phyloP scores from a whole-genome alignment of 345 rosid species.

The Eucalyptus pumila region DNA sequence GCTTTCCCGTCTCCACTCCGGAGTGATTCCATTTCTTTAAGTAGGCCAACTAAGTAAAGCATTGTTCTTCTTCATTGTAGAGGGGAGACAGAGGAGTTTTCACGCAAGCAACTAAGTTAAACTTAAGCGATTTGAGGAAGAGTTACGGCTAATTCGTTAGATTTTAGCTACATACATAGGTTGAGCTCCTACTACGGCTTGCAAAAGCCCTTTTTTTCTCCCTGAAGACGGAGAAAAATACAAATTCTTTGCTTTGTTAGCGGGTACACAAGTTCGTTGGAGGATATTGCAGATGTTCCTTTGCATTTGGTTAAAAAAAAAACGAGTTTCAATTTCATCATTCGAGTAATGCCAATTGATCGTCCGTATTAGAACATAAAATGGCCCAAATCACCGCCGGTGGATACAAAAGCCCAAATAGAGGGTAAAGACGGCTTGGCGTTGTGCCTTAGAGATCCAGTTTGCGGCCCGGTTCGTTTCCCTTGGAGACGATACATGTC shows the following conservation, averaged over 20 bases:
- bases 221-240: not conserved
- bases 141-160: not conserved
- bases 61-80: not conserved
- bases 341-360: not conserved
- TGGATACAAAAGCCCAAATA: not conserved
- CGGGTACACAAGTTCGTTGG: not conserved
- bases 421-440: not conserved
- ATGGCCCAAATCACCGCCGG: not conserved
- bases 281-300: not conserved
- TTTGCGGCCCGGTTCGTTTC: not conserved
- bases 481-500: not conserved
- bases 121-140: not conserved
- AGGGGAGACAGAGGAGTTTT: not conserved
- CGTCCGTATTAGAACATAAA: not conserved
- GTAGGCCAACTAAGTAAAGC: not conserved
- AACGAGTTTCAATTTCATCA: not conserved
- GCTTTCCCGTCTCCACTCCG: slow-evolving; percentile 23
- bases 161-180: not conserved
- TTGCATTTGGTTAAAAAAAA: not conserved
- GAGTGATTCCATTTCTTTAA: slow-evolving; percentile 7
- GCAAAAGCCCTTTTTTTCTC: not conserved
- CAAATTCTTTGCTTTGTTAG: not conserved
- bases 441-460: not conserved
- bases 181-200: not conserved
- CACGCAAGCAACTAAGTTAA: not conserved